Conservation (phyloP, 2,329 filamentous ascomycete species). For the Colletotrichum plurivorum region DNA sequence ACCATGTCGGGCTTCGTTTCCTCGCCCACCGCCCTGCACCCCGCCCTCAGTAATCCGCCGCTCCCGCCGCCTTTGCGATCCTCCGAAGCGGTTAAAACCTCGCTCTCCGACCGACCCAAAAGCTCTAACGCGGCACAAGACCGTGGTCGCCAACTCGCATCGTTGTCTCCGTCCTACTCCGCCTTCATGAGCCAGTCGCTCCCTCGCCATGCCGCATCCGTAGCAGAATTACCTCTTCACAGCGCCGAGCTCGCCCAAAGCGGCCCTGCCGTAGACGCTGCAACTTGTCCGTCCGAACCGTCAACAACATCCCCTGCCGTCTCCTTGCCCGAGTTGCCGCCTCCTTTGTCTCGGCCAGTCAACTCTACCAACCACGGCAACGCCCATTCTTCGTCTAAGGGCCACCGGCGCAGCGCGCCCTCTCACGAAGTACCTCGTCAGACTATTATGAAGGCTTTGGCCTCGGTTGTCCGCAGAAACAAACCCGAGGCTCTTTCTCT, state of each 20-base stretch:
- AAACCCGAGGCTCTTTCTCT: slow-evolving; percentile 76
- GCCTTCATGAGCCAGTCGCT: slow-evolving; percentile 37
- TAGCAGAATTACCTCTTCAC: slow-evolving; percentile 23
- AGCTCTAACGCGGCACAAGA: slow-evolving; percentile 43
- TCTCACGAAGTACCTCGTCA: slow-evolving; percentile 82
- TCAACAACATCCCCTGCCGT: slow-evolving; percentile 35
- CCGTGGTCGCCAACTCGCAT: slow-evolving; percentile 32
- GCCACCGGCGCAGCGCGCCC: slow-evolving; percentile 62
- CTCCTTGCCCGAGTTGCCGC: slow-evolving; percentile 42
- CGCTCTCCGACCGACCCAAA: slow-evolving; percentile 44
- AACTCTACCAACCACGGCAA: slow-evolving; percentile 26
- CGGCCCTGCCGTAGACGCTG: slow-evolving; percentile 34
- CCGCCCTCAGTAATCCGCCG: slow-evolving; percentile 58
- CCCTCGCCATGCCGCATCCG: slow-evolving; percentile 39
- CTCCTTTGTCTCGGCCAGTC: slow-evolving; percentile 38
- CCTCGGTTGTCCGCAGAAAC: slow-evolving; percentile 73
- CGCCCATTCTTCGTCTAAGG: slow-evolving; percentile 36
- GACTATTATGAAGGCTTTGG: slow-evolving; percentile 86
- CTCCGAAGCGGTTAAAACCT: slow-evolving; percentile 46
- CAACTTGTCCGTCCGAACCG: slow-evolving; percentile 26
- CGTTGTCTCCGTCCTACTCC: slow-evolving; percentile 35
- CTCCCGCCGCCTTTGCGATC: slow-evolving; percentile 41
- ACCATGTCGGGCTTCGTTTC: slow-evolving; percentile 52
- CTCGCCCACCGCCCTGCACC: slow-evolving; percentile 66
- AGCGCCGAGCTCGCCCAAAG: slow-evolving; percentile 21